Evolutionary conservation across 1,139 yeast genomes (phyloP).

Genomic region (Suhomyces bokatorum): DNA sequence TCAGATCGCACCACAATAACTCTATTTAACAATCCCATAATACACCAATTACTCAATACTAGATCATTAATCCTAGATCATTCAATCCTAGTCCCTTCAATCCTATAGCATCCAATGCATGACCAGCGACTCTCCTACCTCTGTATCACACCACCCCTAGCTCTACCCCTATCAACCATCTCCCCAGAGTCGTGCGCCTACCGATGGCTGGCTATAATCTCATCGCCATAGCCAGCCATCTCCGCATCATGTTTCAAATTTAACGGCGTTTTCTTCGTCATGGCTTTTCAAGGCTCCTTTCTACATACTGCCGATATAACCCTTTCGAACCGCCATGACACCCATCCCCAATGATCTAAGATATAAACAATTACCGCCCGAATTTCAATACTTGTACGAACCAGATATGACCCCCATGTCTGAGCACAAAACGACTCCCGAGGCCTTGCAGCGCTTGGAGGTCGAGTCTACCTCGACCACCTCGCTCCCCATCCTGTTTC

Average conservation of each 20-base stretch:
- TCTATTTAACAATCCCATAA: no score
- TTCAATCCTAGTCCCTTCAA: no score
- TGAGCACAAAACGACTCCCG: constrained; percentile 8
- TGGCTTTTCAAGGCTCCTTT: constrained; percentile 1
- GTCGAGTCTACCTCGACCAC: constrained; percentile 36
- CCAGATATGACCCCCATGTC: constrained; percentile 4
- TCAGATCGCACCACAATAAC: no score
- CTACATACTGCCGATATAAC: constrained; percentile 3
- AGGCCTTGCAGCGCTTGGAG: constrained; percentile 23
- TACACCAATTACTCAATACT: no score
- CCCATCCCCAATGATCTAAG: background rate
- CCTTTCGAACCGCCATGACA: background rate
- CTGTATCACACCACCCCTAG: background rate
- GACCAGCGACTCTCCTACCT: background rate
- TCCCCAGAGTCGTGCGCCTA: constrained; percentile 2
- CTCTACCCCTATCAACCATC: background rate
- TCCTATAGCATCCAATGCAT: no score
- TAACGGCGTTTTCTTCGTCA: constrained; percentile 9
- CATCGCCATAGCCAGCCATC: constrained; percentile 5
- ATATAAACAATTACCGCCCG: constrained; percentile 9
- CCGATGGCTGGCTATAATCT: constrained; percentile 9
- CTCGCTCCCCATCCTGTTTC: constrained; percentile 36
- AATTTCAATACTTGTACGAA: constrained; percentile 10
- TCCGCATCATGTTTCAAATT: constrained; percentile 1
- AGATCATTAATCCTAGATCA: no score